These are phyloP conservation scores for Moniliophthora roreri DNA, from an alignment of 1,284 basidiomycete genomes.

Conservation along the genomic window DNA sequence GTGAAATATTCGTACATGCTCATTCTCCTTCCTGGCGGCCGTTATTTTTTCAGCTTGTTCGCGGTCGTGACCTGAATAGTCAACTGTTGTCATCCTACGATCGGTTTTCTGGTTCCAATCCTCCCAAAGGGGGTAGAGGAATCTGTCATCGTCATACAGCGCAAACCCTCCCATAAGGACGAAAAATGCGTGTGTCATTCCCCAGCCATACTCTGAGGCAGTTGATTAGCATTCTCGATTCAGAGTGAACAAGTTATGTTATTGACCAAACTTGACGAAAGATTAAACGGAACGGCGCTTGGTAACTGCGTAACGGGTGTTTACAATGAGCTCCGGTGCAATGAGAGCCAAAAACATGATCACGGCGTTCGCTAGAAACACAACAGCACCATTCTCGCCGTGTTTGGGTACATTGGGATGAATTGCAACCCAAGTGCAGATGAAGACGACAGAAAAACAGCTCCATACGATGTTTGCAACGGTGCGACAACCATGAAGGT, in stretches of 20 bases:
- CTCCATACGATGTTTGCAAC: slow-evolving; percentile 24
- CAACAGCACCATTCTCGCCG: not conserved
- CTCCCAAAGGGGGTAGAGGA: not conserved
- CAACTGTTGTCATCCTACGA: too few relatives aligned
- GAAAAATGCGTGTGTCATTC: not conserved
- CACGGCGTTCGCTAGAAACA: slow-evolving; percentile 9
- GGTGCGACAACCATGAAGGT: too few relatives aligned
- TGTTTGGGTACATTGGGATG: slow-evolving; percentile 31
- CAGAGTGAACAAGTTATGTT: slow-evolving; percentile 8
- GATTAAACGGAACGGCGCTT: slow-evolving; percentile 24
- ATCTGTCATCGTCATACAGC: not conserved
- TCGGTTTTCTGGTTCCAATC: too few relatives aligned
- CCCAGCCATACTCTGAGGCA: not conserved
- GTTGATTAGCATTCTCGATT: not conserved
- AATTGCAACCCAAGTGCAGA: slow-evolving; percentile 32
- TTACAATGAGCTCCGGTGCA: slow-evolving; percentile 25
- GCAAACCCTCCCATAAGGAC: not conserved
- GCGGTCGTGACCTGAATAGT: too few relatives aligned
- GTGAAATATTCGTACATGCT: too few relatives aligned
- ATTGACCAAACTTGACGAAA: slow-evolving; percentile 21
- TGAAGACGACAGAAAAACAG: slow-evolving; percentile 29
- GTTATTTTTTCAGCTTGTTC: too few relatives aligned
- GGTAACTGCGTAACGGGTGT: too few relatives aligned
- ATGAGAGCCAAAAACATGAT: slow-evolving; percentile 24
- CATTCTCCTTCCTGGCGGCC: too few relatives aligned